Conservation (phyloP, 2,329 filamentous ascomycete species). For the Fusarium sp. region DNA sequence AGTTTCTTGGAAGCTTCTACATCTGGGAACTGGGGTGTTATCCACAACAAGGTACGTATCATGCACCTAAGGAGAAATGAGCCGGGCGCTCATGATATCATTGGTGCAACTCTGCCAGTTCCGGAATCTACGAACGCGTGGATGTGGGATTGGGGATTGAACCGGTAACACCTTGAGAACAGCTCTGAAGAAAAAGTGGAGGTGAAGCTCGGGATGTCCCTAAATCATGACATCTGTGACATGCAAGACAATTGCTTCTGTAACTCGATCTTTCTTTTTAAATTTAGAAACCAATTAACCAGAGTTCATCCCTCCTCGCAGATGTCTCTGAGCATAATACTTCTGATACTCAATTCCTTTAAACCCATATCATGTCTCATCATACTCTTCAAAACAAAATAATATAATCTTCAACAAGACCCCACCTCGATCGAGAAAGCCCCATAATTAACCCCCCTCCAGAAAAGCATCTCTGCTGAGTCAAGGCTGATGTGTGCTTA, state of each 20-base stretch:
- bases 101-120: conserved; percentile 29
- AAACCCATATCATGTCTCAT: neutral
- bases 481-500: conserved; percentile 39
- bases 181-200: conserved; percentile 6
- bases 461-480: conserved; percentile 26
- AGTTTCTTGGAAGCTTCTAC: conserved; percentile 28
- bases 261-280: neutral
- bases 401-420: neutral
- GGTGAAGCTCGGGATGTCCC: conserved; percentile 18
- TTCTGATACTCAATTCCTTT: neutral
- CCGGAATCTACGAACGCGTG: conserved; percentile 22
- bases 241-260: neutral
- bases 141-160: conserved; percentile 4
- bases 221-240: conserved; percentile 8
- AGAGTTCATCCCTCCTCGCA: neutral
- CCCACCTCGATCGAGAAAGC: conserved; percentile 19
- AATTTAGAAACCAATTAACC: neutral
- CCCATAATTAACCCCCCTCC: conserved; percentile 3
- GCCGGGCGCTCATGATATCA: conserved; percentile 25
- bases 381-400: neutral
- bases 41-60: conserved; percentile 24
- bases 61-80: conserved; percentile 4
- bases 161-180: neutral
- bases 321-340: neutral
- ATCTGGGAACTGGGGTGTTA: neutral